Evolutionary conservation across 2,329 filamentous ascomycete species (phyloP).

Genomic region (Trichoderma sp.): DNA sequence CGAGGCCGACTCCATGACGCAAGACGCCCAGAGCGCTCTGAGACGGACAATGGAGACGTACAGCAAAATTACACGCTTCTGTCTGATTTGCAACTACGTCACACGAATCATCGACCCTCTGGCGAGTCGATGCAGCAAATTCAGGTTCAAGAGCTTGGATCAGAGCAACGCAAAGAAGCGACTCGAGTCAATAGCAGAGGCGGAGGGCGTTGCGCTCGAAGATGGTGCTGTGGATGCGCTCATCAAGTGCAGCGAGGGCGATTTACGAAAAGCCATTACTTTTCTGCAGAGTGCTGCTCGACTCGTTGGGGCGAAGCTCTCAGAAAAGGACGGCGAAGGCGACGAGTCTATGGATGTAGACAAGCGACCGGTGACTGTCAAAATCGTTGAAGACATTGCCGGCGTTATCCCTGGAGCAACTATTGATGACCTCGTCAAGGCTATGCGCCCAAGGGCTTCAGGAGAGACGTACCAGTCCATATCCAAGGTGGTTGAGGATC

Average conservation of each 20-base stretch:
- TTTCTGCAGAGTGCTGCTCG: slow-evolving; percentile 93
- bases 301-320: slow-evolving; percentile 68
- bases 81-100: slow-evolving; percentile 97
- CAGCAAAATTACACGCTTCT: slow-evolving; percentile 93
- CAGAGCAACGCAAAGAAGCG: slow-evolving; percentile 77
- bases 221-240: slow-evolving; percentile 79
- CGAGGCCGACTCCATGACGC: slow-evolving; percentile 98
- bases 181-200: slow-evolving; percentile 75
- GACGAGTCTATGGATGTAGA: slow-evolving; percentile 63
- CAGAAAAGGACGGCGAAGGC: slow-evolving; percentile 47
- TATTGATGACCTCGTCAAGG: slow-evolving; percentile 66
- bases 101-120: slow-evolving; percentile 97
- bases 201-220: slow-evolving; percentile 74
- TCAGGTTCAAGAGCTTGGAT: slow-evolving; percentile 94
- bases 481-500: slow-evolving; percentile 77
- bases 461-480: slow-evolving; percentile 69
- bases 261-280: slow-evolving; percentile 93
- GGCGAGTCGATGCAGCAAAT: slow-evolving; percentile 91
- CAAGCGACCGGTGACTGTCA: slow-evolving; percentile 66
- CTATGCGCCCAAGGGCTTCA: slow-evolving; percentile 70
- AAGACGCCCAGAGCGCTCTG: slow-evolving; percentile 91
- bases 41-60: slow-evolving; percentile 98
- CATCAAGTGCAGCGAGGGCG: slow-evolving; percentile 86
- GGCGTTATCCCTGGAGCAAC: slow-evolving; percentile 82
- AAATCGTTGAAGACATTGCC: slow-evolving; percentile 88